Evolutionary conservation across 169 alveolate genomes (phyloP).

Genomic region (Eimeria brunetti): DNA sequence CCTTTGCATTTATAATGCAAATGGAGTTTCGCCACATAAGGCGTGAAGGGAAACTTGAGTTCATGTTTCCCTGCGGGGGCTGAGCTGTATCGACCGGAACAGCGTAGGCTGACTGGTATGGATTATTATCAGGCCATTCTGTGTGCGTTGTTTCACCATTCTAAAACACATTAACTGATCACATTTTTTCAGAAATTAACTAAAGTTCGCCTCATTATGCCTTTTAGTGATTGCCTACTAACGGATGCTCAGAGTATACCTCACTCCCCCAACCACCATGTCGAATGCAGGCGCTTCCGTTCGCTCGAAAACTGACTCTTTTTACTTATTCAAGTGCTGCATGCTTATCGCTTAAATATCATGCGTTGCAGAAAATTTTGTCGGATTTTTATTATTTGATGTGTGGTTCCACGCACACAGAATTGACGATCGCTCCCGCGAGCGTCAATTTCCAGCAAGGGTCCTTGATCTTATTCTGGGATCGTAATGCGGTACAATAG

Average conservation of each 20-base stretch:
- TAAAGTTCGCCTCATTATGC: not conserved
- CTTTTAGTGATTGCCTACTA: not conserved
- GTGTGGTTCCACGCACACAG: too few species aligned
- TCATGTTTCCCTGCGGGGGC: conserved; percentile 2
- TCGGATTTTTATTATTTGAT: too few species aligned
- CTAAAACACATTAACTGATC: not conserved
- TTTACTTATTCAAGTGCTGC: too few species aligned
- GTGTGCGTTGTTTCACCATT: not conserved
- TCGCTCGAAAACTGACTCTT: too few species aligned
- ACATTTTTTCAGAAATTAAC: not conserved
- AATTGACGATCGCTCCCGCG: too few species aligned
- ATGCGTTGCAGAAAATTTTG: too few species aligned
- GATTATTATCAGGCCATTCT: not conserved
- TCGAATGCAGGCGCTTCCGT: too few species aligned
- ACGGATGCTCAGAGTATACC: not conserved
- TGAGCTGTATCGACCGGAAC: conserved; percentile 22
- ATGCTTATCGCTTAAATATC: too few species aligned
- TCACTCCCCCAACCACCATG: conserved; percentile 21
- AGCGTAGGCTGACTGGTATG: not conserved
- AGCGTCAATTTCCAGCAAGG: too few species aligned
- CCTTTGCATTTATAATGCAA: not conserved
- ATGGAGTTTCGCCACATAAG: not conserved
- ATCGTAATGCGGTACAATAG: too few species aligned
- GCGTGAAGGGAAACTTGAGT: not conserved
- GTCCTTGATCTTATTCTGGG: too few species aligned